Conservation (phyloP, 2,329 filamentous ascomycete genomes). For the Diaporthe vaccinii region DNA sequence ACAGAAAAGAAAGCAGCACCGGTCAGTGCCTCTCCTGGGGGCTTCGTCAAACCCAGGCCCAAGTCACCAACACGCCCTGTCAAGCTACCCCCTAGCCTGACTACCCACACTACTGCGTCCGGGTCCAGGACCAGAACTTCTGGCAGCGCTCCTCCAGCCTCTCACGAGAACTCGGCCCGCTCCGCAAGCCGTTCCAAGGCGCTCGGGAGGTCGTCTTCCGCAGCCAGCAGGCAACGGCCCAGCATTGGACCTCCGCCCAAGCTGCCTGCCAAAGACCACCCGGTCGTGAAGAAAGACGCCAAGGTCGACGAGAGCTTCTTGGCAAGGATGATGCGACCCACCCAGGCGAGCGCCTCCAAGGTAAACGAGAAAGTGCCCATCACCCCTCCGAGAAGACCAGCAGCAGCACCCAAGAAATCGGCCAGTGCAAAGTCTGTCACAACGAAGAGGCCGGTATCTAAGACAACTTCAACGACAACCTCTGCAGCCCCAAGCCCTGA, state of each 20-base stretch:
- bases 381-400: constrained; percentile 62
- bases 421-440: constrained; percentile 44
- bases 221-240: constrained; percentile 60
- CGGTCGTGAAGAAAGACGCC: constrained; percentile 63
- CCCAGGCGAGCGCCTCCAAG: constrained; percentile 68
- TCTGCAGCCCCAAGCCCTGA: constrained; percentile 37
- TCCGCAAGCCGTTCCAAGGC: constrained; percentile 59
- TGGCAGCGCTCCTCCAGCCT: constrained; percentile 50
- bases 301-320: constrained; percentile 79
- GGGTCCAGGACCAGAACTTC: constrained; percentile 64
- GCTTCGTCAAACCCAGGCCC: constrained; percentile 70
- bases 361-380: constrained; percentile 71
- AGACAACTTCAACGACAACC: constrained; percentile 37
- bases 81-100: constrained; percentile 75
- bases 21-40: constrained; percentile 55
- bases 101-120: constrained; percentile 78
- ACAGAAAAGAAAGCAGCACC: constrained; percentile 59
- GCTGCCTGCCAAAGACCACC: constrained; percentile 63
- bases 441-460: constrained; percentile 43
- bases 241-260: constrained; percentile 72
- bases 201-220: constrained; percentile 61
- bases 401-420: constrained; percentile 41
- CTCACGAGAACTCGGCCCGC: constrained; percentile 52
- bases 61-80: constrained; percentile 79
- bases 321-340: constrained; percentile 86